phyloP scores from a whole-genome alignment of 2,329 filamentous ascomycete species.

The Stagonosporopsis cucurbitacearum region DNA sequence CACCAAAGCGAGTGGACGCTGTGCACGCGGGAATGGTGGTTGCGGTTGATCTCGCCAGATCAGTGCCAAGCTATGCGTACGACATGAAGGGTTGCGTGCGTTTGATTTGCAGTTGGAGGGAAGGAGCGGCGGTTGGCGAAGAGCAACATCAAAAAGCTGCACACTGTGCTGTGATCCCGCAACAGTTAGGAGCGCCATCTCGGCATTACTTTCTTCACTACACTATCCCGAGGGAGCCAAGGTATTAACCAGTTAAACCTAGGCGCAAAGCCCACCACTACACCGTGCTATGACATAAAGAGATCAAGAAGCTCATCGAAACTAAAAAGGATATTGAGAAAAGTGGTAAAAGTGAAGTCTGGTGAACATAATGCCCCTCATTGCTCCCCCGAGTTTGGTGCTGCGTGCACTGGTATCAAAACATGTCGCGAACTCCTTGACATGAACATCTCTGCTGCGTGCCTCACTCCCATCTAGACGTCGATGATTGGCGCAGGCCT shows the following conservation, averaged over 20 bases:
- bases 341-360: conserved; percentile 32
- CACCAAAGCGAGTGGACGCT: background rate
- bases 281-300: conserved; percentile 42
- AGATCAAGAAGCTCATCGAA: conserved; percentile 36
- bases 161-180: background rate
- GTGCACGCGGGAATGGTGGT: background rate
- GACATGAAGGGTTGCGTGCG: background rate
- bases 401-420: conserved; percentile 51
- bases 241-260: conserved; percentile 22
- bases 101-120: background rate
- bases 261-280: conserved; percentile 24
- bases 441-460: conserved; percentile 12
- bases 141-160: background rate
- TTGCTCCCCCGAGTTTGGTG: conserved; percentile 31
- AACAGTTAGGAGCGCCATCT: background rate
- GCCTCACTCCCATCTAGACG: conserved; percentile 19
- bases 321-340: conserved; percentile 48
- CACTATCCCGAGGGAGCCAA: conserved; percentile 31
- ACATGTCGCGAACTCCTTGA: conserved; percentile 28
- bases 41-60: background rate
- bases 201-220: conserved; percentile 37
- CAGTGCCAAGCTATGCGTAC: background rate
- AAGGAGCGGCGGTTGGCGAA: background rate
- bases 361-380: conserved; percentile 34
- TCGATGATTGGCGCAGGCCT: conserved; percentile 34